Base-by-base conservation (phyloP, 2,329 filamentous ascomycete genomes). In the Neophaeococcomyces mojaviensis region DNA sequence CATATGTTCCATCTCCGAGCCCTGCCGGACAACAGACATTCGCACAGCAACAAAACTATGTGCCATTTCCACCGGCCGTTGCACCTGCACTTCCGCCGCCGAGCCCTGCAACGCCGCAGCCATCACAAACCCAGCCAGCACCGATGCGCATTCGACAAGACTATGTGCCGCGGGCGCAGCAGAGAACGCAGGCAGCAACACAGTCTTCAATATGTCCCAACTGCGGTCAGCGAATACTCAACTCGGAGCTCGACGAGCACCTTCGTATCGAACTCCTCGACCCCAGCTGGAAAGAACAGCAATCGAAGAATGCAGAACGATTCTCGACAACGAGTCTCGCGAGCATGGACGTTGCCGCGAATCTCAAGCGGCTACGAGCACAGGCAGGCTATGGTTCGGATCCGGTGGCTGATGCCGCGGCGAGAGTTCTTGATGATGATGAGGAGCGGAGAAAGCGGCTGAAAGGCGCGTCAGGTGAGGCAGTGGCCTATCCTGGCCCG, bases 191-290 rank as follows among this genome's bases (percentile, higher is more conserved):
- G 60, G 74, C 78, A 53, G 77, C 74, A 44, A 72, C 72, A 34
- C 74, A 80, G 53, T 86, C 82, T 63, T 84, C 83, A 3, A 72
- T 94, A 47, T 97, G 90, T 64, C 89, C 89, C 47, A 95, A 95
- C 67, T 97, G 92, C 73, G 84, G 86, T 57, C 87, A 94, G 68
- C 81, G 86, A 56, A 88, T 96, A 49, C 87, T 88, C 6, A 79
- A 86, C 58, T 80, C 84, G 58, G 90, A 97, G 68, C 77, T 96
- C 55, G 86, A 92, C 49, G 82, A 90, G 53, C 90, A 97, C 62
- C 90, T 97, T 79, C 81, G 86, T 65, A 95, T 97, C 62, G 90
- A 97, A 67, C 76, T 96, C 38, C 77, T 96, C 49, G 90, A 97
- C 62, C 90, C 90, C 1, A 79, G 85, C 49, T 97, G 90, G 89